Evolutionary conservation across 257 asterid species (phyloP).

Genomic region (Fraxinus pennsylvanica): DNA sequence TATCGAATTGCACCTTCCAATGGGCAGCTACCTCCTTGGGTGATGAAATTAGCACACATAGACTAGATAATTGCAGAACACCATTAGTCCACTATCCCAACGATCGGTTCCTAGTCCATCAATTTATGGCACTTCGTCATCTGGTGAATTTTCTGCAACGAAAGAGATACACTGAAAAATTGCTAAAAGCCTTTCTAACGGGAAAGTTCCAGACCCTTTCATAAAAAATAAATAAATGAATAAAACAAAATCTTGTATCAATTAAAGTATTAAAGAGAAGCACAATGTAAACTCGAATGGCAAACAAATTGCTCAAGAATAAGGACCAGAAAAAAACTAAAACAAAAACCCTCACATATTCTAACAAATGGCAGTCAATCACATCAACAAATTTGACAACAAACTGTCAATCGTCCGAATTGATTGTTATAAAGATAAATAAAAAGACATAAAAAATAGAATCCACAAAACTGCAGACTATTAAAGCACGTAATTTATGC

Average conservation of each 20-base stretch:
- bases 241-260: neutral
- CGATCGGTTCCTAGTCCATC: constrained; percentile 42
- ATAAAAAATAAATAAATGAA: constrained; percentile 5
- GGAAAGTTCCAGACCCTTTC: constrained; percentile 98
- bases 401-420: no score
- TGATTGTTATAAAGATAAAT: no score
- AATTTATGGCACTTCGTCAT: constrained; percentile 51
- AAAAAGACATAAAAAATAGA: no score
- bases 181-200: constrained; percentile 87
- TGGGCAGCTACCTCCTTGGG: constrained; percentile 88
- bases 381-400: no score
- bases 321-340: neutral
- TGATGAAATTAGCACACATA: constrained; percentile 85
- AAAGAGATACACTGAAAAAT: constrained; percentile 85
- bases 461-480: no score
- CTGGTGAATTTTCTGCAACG: constrained; percentile 58
- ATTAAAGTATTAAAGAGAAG: no score
- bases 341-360: neutral
- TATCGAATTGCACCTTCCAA: constrained; percentile 88
- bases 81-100: constrained; percentile 49
- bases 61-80: constrained; percentile 85
- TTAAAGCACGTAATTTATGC: no score
- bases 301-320: no score
- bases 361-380: no score
- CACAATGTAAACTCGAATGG: neutral